Evolutionary conservation across 768 basidiomycete genomes (phyloP), one percentile per base, ranked within the genome.

Genomic region (Suillus lakei): DNA sequence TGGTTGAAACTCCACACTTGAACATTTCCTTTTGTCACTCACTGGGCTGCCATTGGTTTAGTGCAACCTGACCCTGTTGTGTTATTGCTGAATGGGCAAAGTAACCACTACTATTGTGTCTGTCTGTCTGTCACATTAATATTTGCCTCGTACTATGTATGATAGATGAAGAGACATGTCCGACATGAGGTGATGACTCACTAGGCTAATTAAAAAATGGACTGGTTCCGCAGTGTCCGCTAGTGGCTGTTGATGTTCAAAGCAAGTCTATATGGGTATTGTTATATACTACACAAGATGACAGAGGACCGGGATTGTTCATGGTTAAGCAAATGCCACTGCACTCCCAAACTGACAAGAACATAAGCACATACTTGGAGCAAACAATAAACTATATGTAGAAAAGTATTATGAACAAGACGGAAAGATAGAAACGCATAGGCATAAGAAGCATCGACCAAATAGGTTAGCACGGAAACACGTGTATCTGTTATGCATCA

Each of bases 181-280:
- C 18, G 16, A 30, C 28, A 28, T 30, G 32, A 30, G 51, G 51
- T 53, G 21, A 53, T 30, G 30, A 18, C 26, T 48, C n/a, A 28
- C n/a, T n/a, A n/a, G 26, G 16, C 26, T 50, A 30, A 50, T 50
- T 26, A 50, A 50, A 50, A 50, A 50, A 28, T 28, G 48, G 3
- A 50, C 50, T 28, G 16, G 15, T 28, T 28, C 50, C 50, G 50
- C 50, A 26, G 50, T 28, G 4, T 16, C 50, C n/a, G 12, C 44
- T 51, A 28, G 50, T 16, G 50, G 26, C 15, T 32, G 34, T 34
- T 36, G 55, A 23, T 56, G 56, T 38, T 58, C 56, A 38, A 39
- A 48, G 64, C 64, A 65, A 64, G 36, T 66, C 66, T 66, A 66
- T 66, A 51, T n/a, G 54, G 66, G 66, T 66, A 66, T 66, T 26